Base-by-base conservation (phyloP, 2,329 filamentous ascomycete genomes). In the Phoma sp. region DNA sequence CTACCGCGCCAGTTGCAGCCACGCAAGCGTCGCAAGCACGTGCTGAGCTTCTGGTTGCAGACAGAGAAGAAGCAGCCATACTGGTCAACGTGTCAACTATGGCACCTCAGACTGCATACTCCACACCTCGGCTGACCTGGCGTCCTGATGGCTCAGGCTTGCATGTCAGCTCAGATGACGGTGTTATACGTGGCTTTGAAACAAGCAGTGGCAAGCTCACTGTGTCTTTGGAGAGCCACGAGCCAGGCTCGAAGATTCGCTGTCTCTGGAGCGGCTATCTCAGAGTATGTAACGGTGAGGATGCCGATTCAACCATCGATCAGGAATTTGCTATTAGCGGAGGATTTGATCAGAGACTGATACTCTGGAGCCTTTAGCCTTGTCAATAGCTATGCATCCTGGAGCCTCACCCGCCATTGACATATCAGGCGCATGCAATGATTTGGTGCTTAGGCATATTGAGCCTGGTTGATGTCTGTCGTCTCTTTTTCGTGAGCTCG, bases 131-230 rank as follows among this genome's bases (percentile, higher is more conserved):
- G 46, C 75, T 88, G 6, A 80, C 79, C 6, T 88, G 86, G 86
- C 74, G 86, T 24, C 84, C 85, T 1, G 81, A 86, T 67, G 85
- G 84, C 0, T 82, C 78, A 37, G 86, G 86, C 0, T 74, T 88
- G 0, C 88, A 84, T 80, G 84, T 88, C 12, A 88, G 86, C 72
- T 84, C 84, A 3, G 86, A 88, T 63, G 86, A 88, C 67, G 86
- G 86, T 0, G 76, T 83, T 7, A 77, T 88, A 25, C 76, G 85
- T 43, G 86, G 85, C 1, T 74, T 88, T 6, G 85, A 88, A 67
- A 76, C 79, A 3, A 81, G 73, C 51, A 86, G 80, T 1, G 86
- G 86, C 6, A 88, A 85, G 69, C 73, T 87, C 2, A 71, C 82
- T 24, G 72, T 75, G 21, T 77, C 73, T 31, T 68, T 88, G 50